Conservation (phyloP, 441 rosid genomes). For the Raphanus hybrid region DNA sequence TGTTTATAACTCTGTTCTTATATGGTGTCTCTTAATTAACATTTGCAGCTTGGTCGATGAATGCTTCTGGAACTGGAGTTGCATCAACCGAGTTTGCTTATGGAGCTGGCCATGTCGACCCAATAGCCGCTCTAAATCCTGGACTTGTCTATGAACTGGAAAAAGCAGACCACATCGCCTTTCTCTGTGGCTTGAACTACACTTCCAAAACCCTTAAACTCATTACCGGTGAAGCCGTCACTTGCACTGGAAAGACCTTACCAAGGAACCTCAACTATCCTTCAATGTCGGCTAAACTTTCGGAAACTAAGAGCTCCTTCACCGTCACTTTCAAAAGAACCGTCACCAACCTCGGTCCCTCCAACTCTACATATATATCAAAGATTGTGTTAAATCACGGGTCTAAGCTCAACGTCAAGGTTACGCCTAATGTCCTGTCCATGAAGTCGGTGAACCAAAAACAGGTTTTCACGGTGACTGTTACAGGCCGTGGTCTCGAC, state of each 20-base stretch:
- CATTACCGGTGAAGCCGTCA: conserved; percentile 27
- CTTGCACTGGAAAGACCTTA: conserved; percentile 19
- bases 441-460: conserved; percentile 44
- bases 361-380: conserved; percentile 49
- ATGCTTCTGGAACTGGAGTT: conserved; percentile 3
- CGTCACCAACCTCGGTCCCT: conserved; percentile 53
- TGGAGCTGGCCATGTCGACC: conserved; percentile 42
- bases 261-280: conserved; percentile 42
- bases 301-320: conserved; percentile 20
- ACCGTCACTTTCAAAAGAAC: conserved; percentile 44
- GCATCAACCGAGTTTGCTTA: conserved; percentile 31
- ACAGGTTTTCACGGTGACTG: conserved; percentile 43
- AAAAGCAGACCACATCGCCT: conserved; percentile 26
- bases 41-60: conserved; percentile 38
- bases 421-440: conserved; percentile 43
- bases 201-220: background rate
- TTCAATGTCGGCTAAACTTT: conserved; percentile 31
- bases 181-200: conserved; percentile 38
- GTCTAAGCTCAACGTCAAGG: conserved; percentile 31
- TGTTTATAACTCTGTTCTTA: background rate
- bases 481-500: conserved; percentile 1
- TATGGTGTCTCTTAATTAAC: background rate
- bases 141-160: conserved; percentile 36
- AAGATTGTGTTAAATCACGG: conserved; percentile 1
- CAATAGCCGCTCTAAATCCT: conserved; percentile 33